phyloP scores from a whole-genome alignment of 768 basidiomycete species.

The Pleurotus sapidus region DNA sequence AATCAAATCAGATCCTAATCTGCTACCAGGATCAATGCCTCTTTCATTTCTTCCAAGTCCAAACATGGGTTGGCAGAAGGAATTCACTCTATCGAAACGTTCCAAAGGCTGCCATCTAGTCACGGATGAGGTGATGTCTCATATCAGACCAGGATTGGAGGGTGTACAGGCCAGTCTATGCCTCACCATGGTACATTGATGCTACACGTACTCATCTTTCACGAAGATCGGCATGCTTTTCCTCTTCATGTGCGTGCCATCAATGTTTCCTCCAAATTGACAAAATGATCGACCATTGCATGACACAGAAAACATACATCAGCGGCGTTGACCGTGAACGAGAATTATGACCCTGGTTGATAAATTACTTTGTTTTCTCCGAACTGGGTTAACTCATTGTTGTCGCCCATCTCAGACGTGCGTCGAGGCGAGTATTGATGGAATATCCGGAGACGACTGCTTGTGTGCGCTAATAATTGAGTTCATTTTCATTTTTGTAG shows the following conservation, averaged over 20 bases:
- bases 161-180: slow-evolving; percentile 51
- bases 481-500: slow-evolving; percentile 29
- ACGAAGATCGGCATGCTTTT: slow-evolving; percentile 80
- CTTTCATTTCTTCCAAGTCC: no score
- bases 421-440: slow-evolving; percentile 33
- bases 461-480: slow-evolving; percentile 22
- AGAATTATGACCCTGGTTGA: slow-evolving; percentile 82
- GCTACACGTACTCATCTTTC: not conserved
- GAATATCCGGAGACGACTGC: not conserved
- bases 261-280: not conserved
- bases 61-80: slow-evolving; percentile 87
- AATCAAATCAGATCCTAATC: not conserved
- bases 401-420: slow-evolving; percentile 29
- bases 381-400: not conserved
- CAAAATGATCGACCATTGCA: not conserved
- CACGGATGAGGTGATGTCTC: slow-evolving; percentile 67
- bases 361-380: not conserved
- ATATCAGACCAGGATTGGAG: slow-evolving; percentile 68
- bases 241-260: slow-evolving; percentile 70
- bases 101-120: slow-evolving; percentile 79
- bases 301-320: slow-evolving; percentile 58
- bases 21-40: not conserved
- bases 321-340: slow-evolving; percentile 80
- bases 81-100: slow-evolving; percentile 58
- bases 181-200: not conserved